Conservation (phyloP, 2,329 filamentous ascomycete genomes). For the Neonectria hederae region DNA sequence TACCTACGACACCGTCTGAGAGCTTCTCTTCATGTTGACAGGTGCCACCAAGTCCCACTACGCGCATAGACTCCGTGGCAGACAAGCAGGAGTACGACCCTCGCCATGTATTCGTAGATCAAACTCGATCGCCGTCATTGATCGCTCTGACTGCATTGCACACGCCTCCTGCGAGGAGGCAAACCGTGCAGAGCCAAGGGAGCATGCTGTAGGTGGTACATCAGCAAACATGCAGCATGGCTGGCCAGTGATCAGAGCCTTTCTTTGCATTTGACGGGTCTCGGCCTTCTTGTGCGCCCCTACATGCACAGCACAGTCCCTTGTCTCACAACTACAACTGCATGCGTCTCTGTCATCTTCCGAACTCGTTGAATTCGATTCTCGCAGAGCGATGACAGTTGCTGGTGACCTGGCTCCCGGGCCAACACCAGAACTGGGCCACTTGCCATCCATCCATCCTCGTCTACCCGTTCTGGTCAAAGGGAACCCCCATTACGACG, state of each 20-base stretch:
- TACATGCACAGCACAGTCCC: slow-evolving; percentile 22
- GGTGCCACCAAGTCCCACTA: not conserved
- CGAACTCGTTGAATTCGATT: not conserved
- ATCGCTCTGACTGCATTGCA: not conserved
- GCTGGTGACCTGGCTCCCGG: not conserved
- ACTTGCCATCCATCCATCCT: too few species aligned
- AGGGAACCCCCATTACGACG: not conserved
- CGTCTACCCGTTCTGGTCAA: too few species aligned
- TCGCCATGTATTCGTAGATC: not conserved
- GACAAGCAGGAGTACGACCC: not conserved
- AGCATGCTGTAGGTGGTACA: slow-evolving; percentile 6
- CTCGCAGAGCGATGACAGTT: not conserved
- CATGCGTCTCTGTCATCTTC: slow-evolving; percentile 3
- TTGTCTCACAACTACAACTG: slow-evolving; percentile 26
- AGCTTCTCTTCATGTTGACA: not conserved
- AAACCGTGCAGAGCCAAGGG: not conserved
- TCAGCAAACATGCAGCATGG: slow-evolving; percentile 32
- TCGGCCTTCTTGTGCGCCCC: slow-evolving; percentile 16
- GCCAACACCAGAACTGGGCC: not conserved
- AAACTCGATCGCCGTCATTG: not conserved
- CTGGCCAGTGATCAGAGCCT: not conserved
- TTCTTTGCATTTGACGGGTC: slow-evolving; percentile 2
- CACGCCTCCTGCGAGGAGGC: not conserved
- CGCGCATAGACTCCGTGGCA: not conserved
- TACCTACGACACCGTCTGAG: not conserved